Base-by-base conservation (phyloP, 345 rosid genomes). In the Eucalyptus caleyi region DNA sequence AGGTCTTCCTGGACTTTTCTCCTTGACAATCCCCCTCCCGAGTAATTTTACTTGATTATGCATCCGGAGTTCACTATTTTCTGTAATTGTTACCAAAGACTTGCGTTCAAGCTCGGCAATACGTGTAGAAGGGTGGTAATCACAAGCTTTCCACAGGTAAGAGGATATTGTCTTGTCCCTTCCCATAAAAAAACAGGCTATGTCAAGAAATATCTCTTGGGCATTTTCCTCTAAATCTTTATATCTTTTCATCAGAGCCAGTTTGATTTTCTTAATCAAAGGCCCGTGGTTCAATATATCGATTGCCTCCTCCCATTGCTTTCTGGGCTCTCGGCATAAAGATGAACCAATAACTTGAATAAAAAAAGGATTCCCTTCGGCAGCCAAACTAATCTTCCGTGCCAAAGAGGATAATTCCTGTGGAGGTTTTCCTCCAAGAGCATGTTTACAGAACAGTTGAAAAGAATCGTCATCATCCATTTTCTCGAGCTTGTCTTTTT, bases 241-340 rank as follows among this genome's bases (percentile, higher is more conserved):
- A 45, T 45, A 45, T n/a, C n/a, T n/a, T n/a, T n/a, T n/a, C n/a
- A n/a, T n/a, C n/a, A n/a, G n/a, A n/a, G n/a, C n/a, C n/a, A n/a
- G n/a, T n/a, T 44, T 2, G 3, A 44, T 2, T 1, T 8, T 1
- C 47, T 9, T 9, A 9, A 0, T 1, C 1, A 8, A 45, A 9
- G 47, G 47, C 47, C 1, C 0, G 2, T 9, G 0, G 0, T 2
- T 1, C 47, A 45, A 9, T 2, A 2, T 45, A 45, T 9, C 0
- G 3, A 9, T 1, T 45, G 47, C 47, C 0, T 45, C 47, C 3
- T 9, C 9, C 47, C 47, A 45, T 2, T 1, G 1, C 0, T 45
- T 1, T 45, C 1, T 9, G 47, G 47, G 1, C 47, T 9, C 8
- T 45, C 11, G 1, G 2, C 0, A 9, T 45, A 45, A 45, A 45